phyloP scores from a whole-genome alignment of 257 asterid species.

The Craterostigma plantagineum region DNA sequence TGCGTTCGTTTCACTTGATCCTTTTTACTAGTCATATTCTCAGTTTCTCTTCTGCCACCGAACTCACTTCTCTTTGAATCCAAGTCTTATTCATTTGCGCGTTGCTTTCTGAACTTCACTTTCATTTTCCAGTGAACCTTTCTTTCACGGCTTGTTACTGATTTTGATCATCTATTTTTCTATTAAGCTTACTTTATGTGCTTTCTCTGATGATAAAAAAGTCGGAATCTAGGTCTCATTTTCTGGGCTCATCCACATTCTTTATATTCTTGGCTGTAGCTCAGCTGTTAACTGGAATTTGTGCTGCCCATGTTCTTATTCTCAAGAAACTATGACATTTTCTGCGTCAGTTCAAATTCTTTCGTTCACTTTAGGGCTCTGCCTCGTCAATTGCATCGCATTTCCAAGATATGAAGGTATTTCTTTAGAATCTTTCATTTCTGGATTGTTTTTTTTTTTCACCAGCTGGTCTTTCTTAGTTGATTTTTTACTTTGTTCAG shows the following conservation, averaged over 20 bases:
- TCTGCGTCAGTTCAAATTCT: slow-evolving; percentile 21
- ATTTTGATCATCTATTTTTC: slow-evolving; percentile 30
- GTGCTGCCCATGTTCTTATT: no score
- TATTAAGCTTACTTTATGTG: slow-evolving; percentile 13
- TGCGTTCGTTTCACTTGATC: slow-evolving; percentile 1
- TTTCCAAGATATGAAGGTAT: slow-evolving; percentile 57
- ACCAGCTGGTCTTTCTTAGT: neutral
- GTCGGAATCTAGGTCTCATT: slow-evolving; percentile 15
- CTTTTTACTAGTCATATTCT: neutral
- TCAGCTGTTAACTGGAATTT: no score
- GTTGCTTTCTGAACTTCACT: slow-evolving; percentile 11
- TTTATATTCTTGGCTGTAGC: slow-evolving; percentile 11
- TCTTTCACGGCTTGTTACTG: slow-evolving; percentile 33
- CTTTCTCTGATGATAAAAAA: slow-evolving; percentile 4
- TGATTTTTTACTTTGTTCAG: slow-evolving; percentile 21
- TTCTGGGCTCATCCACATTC: slow-evolving; percentile 6
- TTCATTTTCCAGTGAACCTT: slow-evolving; percentile 18
- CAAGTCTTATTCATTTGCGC: slow-evolving; percentile 27
- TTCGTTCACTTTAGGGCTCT: slow-evolving; percentile 25
- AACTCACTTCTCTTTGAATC: slow-evolving; percentile 48
- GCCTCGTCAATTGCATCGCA: slow-evolving; percentile 21
- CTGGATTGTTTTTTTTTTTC: neutral
- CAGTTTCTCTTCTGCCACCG: slow-evolving; percentile 32
- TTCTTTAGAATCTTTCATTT: slow-evolving; percentile 17
- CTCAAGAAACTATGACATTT: slow-evolving; percentile 21